Conservation (phyloP, 768 basidiomycete species). For the Trametopsis cervina region DNA sequence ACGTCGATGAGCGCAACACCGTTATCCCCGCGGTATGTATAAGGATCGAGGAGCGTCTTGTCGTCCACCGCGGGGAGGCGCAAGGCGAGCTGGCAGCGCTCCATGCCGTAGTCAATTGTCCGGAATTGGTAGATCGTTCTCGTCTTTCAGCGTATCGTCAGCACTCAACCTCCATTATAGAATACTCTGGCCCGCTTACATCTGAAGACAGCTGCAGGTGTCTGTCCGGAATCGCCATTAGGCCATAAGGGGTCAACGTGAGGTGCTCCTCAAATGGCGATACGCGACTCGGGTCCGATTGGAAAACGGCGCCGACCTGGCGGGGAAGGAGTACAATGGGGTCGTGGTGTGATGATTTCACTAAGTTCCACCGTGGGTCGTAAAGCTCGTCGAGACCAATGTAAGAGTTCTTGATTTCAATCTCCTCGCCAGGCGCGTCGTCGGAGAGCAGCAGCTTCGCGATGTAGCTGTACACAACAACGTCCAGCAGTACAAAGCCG, state of each 20-base stretch:
- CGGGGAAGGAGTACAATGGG: constrained; percentile 19
- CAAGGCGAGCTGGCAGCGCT: constrained; percentile 19
- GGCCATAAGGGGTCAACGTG: constrained; percentile 13
- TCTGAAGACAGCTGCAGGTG: constrained; percentile 15
- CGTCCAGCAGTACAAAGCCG: constrained; percentile 12
- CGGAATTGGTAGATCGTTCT: constrained; percentile 21
- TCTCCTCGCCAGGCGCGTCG: neutral
- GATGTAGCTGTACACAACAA: constrained; percentile 12
- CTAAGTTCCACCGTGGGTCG: constrained; percentile 6
- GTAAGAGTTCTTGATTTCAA: constrained; percentile 19
- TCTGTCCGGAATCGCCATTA: constrained; percentile 16
- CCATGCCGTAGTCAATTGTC: constrained; percentile 23
- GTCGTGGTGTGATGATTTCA: constrained; percentile 13
- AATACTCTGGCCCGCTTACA: constrained; percentile 5
- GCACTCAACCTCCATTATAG: neutral
- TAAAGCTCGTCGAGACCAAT: constrained; percentile 22
- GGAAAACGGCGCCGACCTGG: constrained; percentile 17
- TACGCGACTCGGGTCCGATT: constrained; percentile 13
- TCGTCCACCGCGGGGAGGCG: constrained; percentile 14
- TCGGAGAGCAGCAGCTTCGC: constrained; percentile 6
- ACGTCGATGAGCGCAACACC: constrained; percentile 11
- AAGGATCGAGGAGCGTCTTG: constrained; percentile 13
- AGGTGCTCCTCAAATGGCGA: constrained; percentile 19
- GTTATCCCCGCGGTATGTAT: constrained; percentile 5
- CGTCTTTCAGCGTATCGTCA: constrained; percentile 5